Evolutionary conservation across 169 alveolate species (phyloP).

Genomic region (Cytauxzoon felis): DNA sequence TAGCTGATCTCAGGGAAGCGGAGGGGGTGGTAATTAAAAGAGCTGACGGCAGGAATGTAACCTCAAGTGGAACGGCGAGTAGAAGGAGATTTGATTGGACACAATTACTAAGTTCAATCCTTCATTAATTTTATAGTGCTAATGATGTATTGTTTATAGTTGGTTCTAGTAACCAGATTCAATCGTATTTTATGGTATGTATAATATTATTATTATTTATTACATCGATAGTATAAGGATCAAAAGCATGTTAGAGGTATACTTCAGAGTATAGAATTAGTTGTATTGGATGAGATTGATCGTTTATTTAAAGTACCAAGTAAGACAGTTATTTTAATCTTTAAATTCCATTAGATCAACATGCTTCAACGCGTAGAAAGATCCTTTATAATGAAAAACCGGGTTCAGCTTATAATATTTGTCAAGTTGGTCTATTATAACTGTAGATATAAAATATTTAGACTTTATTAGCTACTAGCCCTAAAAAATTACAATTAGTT

Average conservation of each 20-base stretch:
- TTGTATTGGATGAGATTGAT: slow-evolving; percentile 52
- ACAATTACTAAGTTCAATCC: too few species aligned
- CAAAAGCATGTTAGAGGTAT: slow-evolving; percentile 29
- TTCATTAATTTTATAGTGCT: background rate
- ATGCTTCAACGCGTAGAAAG: slow-evolving; percentile 30
- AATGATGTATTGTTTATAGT: slow-evolving; percentile 25
- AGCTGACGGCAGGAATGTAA: too few species aligned
- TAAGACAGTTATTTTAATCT: background rate
- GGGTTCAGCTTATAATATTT: slow-evolving; percentile 45
- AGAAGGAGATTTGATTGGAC: too few species aligned
- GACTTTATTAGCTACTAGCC: slow-evolving; percentile 43
- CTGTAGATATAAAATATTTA: background rate
- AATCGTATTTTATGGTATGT: slow-evolving; percentile 10
- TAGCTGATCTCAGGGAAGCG: too few species aligned
- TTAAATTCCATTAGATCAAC: slow-evolving; percentile 15
- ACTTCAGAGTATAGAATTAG: slow-evolving; percentile 26
- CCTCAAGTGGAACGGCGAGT: too few species aligned
- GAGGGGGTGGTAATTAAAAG: too few species aligned
- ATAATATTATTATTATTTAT: background rate
- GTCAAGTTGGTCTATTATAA: slow-evolving; percentile 24
- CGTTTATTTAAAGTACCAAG: slow-evolving; percentile 55
- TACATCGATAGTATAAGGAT: slow-evolving; percentile 19
- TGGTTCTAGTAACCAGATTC: slow-evolving; percentile 57
- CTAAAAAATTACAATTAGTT: slow-evolving; percentile 39
- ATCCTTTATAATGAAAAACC: slow-evolving; percentile 15